These are phyloP conservation scores for Tricholoma saponaceum DNA, from an alignment of 768 basidiomycete species.

Conservation along the genomic window DNA sequence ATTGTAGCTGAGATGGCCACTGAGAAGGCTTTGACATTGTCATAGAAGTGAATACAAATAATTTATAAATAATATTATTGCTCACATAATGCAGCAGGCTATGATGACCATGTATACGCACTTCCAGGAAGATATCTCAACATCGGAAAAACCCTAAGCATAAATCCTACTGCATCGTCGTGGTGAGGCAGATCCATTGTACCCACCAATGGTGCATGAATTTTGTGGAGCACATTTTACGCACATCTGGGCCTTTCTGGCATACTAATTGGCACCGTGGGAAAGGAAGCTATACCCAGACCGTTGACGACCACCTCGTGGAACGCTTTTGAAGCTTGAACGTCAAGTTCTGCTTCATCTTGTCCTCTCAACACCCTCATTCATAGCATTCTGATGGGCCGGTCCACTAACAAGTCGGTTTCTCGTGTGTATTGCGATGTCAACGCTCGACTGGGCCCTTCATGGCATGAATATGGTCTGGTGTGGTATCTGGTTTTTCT, in stretches of 20 bases:
- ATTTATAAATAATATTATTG: too few relatives aligned
- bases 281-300: slow-evolving; percentile 10
- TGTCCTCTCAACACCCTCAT: slow-evolving; percentile 10
- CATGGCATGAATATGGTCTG: slow-evolving; percentile 95
- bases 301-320: neutral
- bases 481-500: slow-evolving; percentile 18
- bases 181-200: too few relatives aligned
- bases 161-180: too few relatives aligned
- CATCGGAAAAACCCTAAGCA: too few relatives aligned
- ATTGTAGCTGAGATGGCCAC: slow-evolving; percentile 49
- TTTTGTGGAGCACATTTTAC: too few relatives aligned
- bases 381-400: slow-evolving; percentile 49
- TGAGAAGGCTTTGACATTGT: slow-evolving; percentile 10
- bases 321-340: neutral
- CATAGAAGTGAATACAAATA: too few relatives aligned
- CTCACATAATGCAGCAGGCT: too few relatives aligned
- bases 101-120: too few relatives aligned
- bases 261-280: slow-evolving; percentile 18
- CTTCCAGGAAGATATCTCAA: too few relatives aligned
- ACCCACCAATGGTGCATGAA: too few relatives aligned
- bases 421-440: slow-evolving; percentile 87
- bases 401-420: slow-evolving; percentile 71
- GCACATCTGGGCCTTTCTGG: too few relatives aligned
- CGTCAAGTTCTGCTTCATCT: slow-evolving; percentile 6
- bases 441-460: slow-evolving; percentile 79